These are phyloP conservation scores for Saturnispora ahearnii DNA, from an alignment of 805 yeast genomes.

Conservation along the genomic window DNA sequence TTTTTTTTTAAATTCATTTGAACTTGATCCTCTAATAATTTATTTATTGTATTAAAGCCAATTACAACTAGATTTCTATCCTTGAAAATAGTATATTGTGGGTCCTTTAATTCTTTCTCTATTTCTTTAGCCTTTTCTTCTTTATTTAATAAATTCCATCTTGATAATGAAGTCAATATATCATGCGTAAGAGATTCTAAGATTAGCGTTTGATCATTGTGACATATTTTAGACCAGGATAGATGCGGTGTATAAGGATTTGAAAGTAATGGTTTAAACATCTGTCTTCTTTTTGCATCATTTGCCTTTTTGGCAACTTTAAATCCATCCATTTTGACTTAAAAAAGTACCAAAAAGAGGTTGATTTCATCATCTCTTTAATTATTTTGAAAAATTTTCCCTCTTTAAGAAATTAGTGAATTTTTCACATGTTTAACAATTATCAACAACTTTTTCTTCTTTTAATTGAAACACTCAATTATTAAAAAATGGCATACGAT, in stretches of 20 bases:
- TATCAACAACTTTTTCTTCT: background rate
- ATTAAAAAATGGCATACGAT: conserved; percentile 43
- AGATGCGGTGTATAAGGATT: conserved; percentile 46
- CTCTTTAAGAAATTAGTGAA: background rate
- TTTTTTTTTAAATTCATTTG: conserved; percentile 12
- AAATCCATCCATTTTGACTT: conserved; percentile 1
- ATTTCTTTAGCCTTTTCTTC: conserved; percentile 22
- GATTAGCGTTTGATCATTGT: conserved; percentile 24
- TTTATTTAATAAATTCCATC: conserved; percentile 18
- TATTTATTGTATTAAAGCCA: conserved; percentile 52
- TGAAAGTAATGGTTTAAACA: conserved; percentile 56
- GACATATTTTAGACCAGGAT: conserved; percentile 34
- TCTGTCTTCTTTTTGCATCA: conserved; percentile 43
- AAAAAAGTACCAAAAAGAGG: background rate
- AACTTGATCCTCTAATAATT: conserved; percentile 38
- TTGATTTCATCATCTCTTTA: background rate
- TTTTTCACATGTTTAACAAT: conserved; percentile 4
- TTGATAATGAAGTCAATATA: conserved; percentile 9
- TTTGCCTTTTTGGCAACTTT: conserved; percentile 26
- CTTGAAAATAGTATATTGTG: background rate
- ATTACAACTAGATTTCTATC: conserved; percentile 21
- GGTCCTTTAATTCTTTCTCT: conserved; percentile 11
- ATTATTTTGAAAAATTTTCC: background rate
- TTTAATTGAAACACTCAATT: background rate
- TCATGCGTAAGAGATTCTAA: conserved; percentile 18